Evolutionary conservation across 2,329 filamentous ascomycete genomes (phyloP), one percentile per base, ranked within the genome.

Genomic region (Chrysoporthe deuterocubensis): DNA sequence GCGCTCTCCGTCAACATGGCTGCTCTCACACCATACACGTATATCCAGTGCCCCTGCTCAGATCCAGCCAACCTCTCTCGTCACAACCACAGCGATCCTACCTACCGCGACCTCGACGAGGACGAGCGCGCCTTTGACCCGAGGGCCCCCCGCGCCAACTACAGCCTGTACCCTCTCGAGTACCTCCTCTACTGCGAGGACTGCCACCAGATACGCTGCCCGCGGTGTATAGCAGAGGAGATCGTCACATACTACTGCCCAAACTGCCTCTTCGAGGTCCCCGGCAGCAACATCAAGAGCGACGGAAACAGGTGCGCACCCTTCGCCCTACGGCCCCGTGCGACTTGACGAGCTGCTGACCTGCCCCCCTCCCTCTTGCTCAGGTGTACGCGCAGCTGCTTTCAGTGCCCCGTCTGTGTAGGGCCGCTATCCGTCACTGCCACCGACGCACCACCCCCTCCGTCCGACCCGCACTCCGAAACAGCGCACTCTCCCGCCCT

Each of bases 101-200:
- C 69, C 11, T 61, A 61, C n/a, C 63, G 60, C 4, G 79, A 76
- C 3, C 81, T 86, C 40, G 89, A 93, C 62, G 89, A 92, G 68
- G 91, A 93, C 71, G 92, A 93, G 68, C 85, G 86, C 70, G 91
- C 92, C 4, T 97, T 99, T 78, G 92, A 99, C 76, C 94, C 96
- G 2, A 89, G 92, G 73, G 90, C 90, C 69, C 88, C 92, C 18
- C 90, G 94, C 48, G 92, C 96, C 68, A 96, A 94, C 78, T 98
- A 93, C 83, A 94, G 93, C 72, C 84, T 99, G 43, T 97, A 95
- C 76, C 95, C 96, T 0, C 89, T 97, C 57, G 95, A 98, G 76
- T 90, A 97, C 76, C 87, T 99, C 37, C 86, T 98, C 52, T 99
- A 97, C 82, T 99, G 96, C 82, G 95, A 97, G 77, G 96, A 98